Evolutionary conservation across 140 eudicot species (phyloP).

Genomic region (Stevia rebaudiana): DNA sequence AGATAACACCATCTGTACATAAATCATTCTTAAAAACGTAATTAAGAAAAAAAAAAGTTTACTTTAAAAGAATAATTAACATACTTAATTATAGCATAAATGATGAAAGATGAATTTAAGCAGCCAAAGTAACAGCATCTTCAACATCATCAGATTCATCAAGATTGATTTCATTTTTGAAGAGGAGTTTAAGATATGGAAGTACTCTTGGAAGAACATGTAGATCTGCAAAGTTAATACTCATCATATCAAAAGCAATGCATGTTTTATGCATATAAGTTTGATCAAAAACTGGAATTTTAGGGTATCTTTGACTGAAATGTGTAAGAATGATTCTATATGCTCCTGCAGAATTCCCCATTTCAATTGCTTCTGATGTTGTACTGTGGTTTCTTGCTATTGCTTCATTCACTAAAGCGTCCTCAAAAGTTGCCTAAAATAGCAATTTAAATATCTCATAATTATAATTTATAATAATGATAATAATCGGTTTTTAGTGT

Average conservation of each 20-base stretch:
- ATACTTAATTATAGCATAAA: not conserved
- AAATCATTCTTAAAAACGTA: constrained; percentile 2
- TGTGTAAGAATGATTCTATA: constrained; percentile 82
- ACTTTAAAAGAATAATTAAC: not conserved
- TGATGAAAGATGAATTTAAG: constrained; percentile 5
- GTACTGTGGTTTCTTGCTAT: constrained; percentile 91
- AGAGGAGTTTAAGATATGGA: constrained; percentile 69
- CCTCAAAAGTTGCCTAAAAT: constrained; percentile 95
- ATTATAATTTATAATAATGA: too few species aligned
- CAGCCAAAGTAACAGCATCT: constrained; percentile 31
- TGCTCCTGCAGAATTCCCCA: constrained; percentile 73
- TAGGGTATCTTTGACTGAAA: constrained; percentile 95
- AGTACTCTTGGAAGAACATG: constrained; percentile 73
- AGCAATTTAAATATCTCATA: not conserved
- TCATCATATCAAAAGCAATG: constrained; percentile 93
- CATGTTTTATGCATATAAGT: constrained; percentile 69
- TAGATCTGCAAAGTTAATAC: constrained; percentile 82
- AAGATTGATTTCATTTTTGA: constrained; percentile 56
- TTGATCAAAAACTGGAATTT: constrained; percentile 79
- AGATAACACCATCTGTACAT: constrained; percentile 9
- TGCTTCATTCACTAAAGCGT: constrained; percentile 74
- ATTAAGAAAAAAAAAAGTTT: not conserved
- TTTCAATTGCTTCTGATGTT: constrained; percentile 73
- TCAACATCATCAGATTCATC: constrained; percentile 66
- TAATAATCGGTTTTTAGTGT: not conserved